Conservation (phyloP, 169 alveolate species). For the Cryptosporidium meleagridis region DNA sequence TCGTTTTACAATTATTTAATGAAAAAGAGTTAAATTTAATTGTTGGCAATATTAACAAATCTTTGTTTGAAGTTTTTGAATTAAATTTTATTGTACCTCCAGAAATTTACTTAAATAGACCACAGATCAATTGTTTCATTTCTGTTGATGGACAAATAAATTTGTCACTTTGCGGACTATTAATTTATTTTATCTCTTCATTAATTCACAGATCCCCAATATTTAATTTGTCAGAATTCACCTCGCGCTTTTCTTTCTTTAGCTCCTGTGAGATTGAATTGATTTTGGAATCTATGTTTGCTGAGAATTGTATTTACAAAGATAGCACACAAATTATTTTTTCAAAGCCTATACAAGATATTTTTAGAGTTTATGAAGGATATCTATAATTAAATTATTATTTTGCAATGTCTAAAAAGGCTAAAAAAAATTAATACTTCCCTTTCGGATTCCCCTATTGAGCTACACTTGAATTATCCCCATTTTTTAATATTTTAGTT, state of each 20-base stretch:
- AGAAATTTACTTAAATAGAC: background rate
- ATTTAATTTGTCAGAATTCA: conserved; percentile 18
- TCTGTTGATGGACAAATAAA: conserved; percentile 37
- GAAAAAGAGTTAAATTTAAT: background rate
- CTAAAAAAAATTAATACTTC: background rate
- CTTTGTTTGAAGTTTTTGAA: background rate
- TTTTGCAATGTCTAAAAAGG: background rate
- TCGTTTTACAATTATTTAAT: background rate
- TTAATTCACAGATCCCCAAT: conserved; percentile 38
- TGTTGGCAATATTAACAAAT: background rate
- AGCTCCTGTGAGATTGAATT: conserved; percentile 42
- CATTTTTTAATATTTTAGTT: conserved; percentile 6
- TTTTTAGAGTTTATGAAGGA: conserved; percentile 42
- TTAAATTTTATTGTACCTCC: background rate
- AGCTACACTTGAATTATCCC: background rate
- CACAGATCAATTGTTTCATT: conserved; percentile 18
- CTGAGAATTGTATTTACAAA: conserved; percentile 33
- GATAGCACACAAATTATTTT: conserved; percentile 24
- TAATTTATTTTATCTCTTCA: conserved; percentile 27
- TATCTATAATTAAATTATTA: background rate
- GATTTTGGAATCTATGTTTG: conserved; percentile 57
- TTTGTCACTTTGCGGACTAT: conserved; percentile 19
- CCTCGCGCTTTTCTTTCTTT: conserved; percentile 36
- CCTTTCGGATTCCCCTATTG: conserved; percentile 25
- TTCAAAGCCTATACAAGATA: conserved; percentile 38